Percentiles rank a stretch among this genome's conserved stretches.
phyloP scores from a whole-genome alignment of 106 monocot species.

The Alisma plantagoaquatica region DNA sequence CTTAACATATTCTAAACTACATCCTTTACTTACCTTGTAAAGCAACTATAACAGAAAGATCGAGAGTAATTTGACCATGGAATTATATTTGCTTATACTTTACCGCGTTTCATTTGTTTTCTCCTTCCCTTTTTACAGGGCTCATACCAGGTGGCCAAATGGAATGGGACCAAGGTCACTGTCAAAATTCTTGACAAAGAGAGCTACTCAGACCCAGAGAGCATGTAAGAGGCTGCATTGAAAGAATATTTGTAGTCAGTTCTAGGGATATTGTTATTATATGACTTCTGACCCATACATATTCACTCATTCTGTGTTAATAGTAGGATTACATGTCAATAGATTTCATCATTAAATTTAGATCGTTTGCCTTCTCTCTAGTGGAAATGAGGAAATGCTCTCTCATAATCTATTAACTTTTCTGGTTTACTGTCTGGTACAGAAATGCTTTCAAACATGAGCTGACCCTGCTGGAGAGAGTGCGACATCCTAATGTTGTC shows the following conservation, averaged over 20 bases:
- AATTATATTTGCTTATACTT: too few species aligned
- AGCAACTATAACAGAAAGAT: too few species aligned
- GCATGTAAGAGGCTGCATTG: slow-evolving; percentile 48
- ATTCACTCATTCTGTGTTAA: too few species aligned
- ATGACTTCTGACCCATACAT: background rate
- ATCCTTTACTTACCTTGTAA: too few species aligned
- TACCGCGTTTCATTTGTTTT: background rate
- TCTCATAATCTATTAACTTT: background rate
- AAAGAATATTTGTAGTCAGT: background rate
- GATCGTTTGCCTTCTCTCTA: background rate
- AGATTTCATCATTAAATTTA: background rate
- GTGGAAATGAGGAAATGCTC: background rate
- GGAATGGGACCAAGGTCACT: slow-evolving; percentile 91
- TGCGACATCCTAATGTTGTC: slow-evolving; percentile 88
- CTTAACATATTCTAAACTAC: too few species aligned
- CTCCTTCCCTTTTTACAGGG: slow-evolving; percentile 15
- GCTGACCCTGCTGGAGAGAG: slow-evolving; percentile 71
- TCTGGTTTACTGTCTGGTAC: slow-evolving; percentile 9
- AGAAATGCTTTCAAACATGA: slow-evolving; percentile 97
- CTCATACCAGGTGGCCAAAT: slow-evolving; percentile 65
- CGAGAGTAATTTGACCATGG: too few species aligned
- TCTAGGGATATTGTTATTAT: background rate
- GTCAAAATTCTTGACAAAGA: slow-evolving; percentile 90
- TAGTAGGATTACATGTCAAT: background rate
- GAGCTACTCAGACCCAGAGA: slow-evolving; percentile 57